These are phyloP conservation scores for Fusarium globosum DNA, from an alignment of 2,329 filamentous ascomycete genomes.

Conservation along the genomic window DNA sequence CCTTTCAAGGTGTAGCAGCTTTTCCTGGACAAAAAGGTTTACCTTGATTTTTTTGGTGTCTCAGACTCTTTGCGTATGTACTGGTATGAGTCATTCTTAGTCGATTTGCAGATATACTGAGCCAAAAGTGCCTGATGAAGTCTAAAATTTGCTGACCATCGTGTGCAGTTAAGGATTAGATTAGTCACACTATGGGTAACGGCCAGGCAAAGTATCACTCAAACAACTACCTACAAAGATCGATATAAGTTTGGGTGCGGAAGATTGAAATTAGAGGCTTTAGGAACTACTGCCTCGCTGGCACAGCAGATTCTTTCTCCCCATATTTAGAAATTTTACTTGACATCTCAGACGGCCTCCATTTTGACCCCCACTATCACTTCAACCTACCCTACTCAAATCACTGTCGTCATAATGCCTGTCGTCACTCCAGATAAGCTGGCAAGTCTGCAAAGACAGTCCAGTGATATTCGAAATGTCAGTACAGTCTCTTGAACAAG, in stretches of 20 bases:
- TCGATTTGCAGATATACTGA: constrained; percentile 31
- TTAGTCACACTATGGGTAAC: constrained; percentile 44
- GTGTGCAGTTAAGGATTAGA: constrained; percentile 20
- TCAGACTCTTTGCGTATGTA: constrained; percentile 22
- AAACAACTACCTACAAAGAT: constrained; percentile 19
- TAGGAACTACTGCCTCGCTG: constrained; percentile 4
- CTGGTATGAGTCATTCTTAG: constrained; percentile 43
- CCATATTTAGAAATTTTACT: constrained; percentile 13
- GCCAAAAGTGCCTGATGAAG: constrained; percentile 17
- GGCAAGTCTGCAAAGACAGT: constrained; percentile 86
- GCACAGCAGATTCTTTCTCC: not conserved
- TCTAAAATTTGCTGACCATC: constrained; percentile 34
- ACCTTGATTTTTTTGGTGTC: constrained; percentile 11
- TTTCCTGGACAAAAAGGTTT: constrained; percentile 10
- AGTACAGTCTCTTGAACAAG: constrained; percentile 44
- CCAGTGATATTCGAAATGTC: constrained; percentile 93
- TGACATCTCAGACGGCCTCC: not conserved
- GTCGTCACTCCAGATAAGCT: constrained; percentile 92
- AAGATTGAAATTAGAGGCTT: constrained; percentile 7
- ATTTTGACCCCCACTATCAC: constrained; percentile 10
- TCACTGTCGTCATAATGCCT: constrained; percentile 73
- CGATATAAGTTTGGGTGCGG: not conserved
- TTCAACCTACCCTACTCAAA: constrained; percentile 16
- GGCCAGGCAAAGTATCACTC: constrained; percentile 14
- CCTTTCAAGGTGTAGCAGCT: constrained; percentile 10